These are phyloP conservation scores for Botrytis porri DNA, from an alignment of 2,329 filamentous ascomycete genomes.

Conservation along the genomic window DNA sequence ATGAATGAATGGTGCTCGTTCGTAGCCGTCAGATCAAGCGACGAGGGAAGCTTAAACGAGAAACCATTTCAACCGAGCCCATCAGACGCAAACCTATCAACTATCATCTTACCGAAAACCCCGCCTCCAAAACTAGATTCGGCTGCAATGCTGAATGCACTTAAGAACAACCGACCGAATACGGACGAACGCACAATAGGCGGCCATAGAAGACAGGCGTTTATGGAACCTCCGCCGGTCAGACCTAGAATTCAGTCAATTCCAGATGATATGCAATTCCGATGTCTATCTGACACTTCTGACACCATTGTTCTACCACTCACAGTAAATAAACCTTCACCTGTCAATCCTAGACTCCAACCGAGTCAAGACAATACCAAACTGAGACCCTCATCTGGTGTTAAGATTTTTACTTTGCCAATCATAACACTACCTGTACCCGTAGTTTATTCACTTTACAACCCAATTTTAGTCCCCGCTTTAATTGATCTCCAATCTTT, in stretches of 20 bases:
- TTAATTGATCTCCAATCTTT: conserved; percentile 6
- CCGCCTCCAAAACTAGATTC: not conserved
- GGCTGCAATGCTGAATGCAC: too few relatives aligned
- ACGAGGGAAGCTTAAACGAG: not conserved
- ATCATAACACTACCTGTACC: not conserved
- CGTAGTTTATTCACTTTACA: not conserved
- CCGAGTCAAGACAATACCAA: not conserved
- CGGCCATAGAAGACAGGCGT: rapidly evolving
- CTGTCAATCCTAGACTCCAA: not conserved
- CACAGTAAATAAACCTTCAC: not conserved
- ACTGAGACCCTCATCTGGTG: not conserved
- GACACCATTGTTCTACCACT: too few relatives aligned
- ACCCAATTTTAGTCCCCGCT: not conserved
- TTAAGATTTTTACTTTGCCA: not conserved
- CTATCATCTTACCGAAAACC: not conserved
- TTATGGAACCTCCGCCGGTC: not conserved
- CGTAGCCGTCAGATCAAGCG: conserved; percentile 53
- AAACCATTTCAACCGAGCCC: not conserved
- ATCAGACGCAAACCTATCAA: not conserved
- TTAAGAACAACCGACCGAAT: not conserved
- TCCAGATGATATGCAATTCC: too few relatives aligned
- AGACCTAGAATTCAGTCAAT: too few relatives aligned
- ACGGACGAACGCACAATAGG: not conserved
- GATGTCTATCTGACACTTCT: too few relatives aligned
- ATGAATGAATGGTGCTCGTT: conserved; percentile 71